phyloP scores from a whole-genome alignment of 2,329 filamentous ascomycete species.

The Fusarium staphyleae region DNA sequence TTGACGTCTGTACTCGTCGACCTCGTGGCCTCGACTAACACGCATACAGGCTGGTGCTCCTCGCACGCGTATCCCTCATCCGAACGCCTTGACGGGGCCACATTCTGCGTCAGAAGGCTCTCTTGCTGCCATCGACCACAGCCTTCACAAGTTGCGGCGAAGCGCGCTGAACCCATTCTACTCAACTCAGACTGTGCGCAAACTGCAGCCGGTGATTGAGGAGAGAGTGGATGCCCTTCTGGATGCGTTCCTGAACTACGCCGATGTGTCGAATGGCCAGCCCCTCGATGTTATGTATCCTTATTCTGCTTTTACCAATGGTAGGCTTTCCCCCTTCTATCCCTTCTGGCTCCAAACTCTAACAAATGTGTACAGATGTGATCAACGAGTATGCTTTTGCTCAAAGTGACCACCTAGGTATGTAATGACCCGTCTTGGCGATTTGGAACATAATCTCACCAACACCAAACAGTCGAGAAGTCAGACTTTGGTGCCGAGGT shows the following conservation, averaged over 20 bases:
- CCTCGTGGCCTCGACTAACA: conserved; percentile 21
- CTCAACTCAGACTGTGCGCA: conserved; percentile 47
- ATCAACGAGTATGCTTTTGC: conserved; percentile 52
- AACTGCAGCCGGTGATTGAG: conserved; percentile 49
- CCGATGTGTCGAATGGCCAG: conserved; percentile 33
- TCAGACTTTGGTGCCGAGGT: conserved; percentile 47
- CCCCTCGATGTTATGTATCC: conserved; percentile 49
- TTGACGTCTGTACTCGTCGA: neutral
- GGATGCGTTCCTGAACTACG: conserved; percentile 42
- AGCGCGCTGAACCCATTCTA: conserved; percentile 49
- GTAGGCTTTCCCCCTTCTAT: conserved; percentile 27
- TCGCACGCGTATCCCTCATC: conserved; percentile 37
- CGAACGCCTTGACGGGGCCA: conserved; percentile 18
- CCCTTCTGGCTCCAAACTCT: neutral
- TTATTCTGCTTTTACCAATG: conserved; percentile 50
- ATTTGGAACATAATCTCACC: neutral
- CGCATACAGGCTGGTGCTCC: conserved; percentile 44
- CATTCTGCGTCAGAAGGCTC: conserved; percentile 42
- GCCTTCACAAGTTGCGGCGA: conserved; percentile 46
- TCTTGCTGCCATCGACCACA: conserved; percentile 47
- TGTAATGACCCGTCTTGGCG: neutral
- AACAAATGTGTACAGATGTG: conserved; percentile 40
- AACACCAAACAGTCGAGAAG: conserved; percentile 41
- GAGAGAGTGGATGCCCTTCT: conserved; percentile 47
- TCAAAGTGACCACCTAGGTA: conserved; percentile 45